phyloP scores from a whole-genome alignment of 2,329 filamentous ascomycete species.

The Paracorniculantispora psalliotae region DNA sequence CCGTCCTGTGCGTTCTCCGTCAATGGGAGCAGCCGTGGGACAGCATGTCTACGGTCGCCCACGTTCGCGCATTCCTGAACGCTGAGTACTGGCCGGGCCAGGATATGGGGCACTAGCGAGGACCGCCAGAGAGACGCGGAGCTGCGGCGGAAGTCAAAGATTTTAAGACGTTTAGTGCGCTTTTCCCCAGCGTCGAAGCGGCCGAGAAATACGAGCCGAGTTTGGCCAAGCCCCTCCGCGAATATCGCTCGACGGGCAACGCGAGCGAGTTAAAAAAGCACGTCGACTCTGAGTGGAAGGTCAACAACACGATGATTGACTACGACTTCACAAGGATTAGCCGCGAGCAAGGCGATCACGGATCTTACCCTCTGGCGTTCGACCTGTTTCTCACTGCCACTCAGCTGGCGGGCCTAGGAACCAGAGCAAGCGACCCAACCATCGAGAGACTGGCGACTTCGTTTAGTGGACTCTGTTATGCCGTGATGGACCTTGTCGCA shows the following conservation, averaged over 20 bases:
- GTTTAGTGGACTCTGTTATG: background rate
- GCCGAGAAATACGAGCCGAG: background rate
- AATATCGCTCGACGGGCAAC: background rate
- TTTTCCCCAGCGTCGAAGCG: background rate
- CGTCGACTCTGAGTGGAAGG: background rate
- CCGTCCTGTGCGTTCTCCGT: slow-evolving; percentile 13
- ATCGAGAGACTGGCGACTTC: background rate
- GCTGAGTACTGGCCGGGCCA: background rate
- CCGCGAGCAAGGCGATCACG: background rate
- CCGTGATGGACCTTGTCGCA: background rate
- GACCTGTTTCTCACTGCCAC: background rate
- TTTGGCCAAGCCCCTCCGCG: background rate
- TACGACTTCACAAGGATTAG: background rate
- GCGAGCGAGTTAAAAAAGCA: background rate
- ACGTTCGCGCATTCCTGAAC: slow-evolving; percentile 10
- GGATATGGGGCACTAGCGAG: too few relatives aligned
- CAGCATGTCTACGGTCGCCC: background rate
- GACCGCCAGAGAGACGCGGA: background rate
- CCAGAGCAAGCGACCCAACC: background rate
- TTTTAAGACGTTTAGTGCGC: background rate
- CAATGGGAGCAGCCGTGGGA: slow-evolving; percentile 12
- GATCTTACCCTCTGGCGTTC: background rate
- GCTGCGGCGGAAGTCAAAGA: background rate
- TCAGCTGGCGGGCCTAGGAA: background rate
- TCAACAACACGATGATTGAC: slow-evolving; percentile 6